Evolutionary conservation across 192 early-diverging fungal genomes (phyloP).

Genomic region (Powellomyces hirtus): DNA sequence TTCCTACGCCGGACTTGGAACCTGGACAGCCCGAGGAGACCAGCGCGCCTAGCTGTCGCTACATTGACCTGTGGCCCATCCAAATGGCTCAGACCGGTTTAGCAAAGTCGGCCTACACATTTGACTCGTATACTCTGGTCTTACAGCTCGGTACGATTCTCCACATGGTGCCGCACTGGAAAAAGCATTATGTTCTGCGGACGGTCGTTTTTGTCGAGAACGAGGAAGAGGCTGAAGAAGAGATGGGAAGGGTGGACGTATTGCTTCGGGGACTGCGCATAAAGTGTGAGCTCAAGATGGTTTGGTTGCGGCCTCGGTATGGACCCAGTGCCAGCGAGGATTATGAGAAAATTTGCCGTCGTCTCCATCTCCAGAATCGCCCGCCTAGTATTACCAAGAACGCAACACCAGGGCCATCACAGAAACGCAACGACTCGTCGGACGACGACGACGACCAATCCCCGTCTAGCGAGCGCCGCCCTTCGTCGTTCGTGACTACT

Average conservation of each 20-base stretch:
- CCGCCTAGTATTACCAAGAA: background rate
- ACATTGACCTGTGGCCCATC: conserved; percentile 75
- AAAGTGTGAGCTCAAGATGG: conserved; percentile 27
- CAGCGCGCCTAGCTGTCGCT: too few species aligned
- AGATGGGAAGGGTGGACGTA: conserved; percentile 49
- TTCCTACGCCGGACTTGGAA: too few species aligned
- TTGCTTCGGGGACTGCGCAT: conserved; percentile 64
- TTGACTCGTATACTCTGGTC: conserved; percentile 73
- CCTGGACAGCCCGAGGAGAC: too few species aligned
- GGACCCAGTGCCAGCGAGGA: background rate
- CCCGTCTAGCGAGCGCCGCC: background rate
- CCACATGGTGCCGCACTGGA: conserved; percentile 70
- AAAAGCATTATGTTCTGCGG: conserved; percentile 54
- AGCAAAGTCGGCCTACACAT: conserved; percentile 19
- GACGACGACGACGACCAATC: background rate
- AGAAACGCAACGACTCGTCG: background rate
- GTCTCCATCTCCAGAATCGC: background rate
- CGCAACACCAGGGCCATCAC: background rate
- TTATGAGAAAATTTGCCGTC: conserved; percentile 12
- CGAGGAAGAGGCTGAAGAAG: conserved; percentile 58
- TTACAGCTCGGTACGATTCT: conserved; percentile 72
- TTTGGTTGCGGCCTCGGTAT: conserved; percentile 8
- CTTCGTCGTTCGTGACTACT: conserved; percentile 6
- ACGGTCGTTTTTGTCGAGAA: conserved; percentile 73
- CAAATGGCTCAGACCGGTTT: conserved; percentile 47